Base-by-base conservation (phyloP, 352 stramenopile species). In the Ophiocytium majus region DNA sequence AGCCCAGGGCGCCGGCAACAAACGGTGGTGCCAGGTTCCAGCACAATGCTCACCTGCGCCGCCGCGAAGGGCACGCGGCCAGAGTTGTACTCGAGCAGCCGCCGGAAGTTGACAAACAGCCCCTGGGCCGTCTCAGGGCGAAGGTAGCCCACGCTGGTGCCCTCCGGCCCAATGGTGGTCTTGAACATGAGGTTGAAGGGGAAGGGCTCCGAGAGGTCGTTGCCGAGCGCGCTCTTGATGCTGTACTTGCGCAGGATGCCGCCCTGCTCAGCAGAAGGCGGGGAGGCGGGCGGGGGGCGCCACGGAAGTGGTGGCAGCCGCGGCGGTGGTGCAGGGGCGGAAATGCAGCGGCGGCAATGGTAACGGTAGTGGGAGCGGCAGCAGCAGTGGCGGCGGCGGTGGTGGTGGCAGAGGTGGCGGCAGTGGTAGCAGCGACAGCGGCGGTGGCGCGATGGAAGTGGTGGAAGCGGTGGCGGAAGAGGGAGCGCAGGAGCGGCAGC, bases 31-130 rank as follows among this genome's bases (percentile, higher is more conserved):
- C n/a, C n/a, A n/a, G n/a, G n/a, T n/a, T n/a, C n/a, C n/a, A n/a
- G n/a, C n/a, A n/a, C n/a, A n/a, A n/a, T n/a, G n/a, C n/a, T 31
- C 34, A 88, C 85, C 85, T 88, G 85, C 33, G 85, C 85, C 14
- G 85, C 85, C 1, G 85, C 85, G 76, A 89, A 89, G 63, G 85
- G 85, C 81, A 89, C 83, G 49, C 75, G 98, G 85, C 96, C 94
- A 35, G 95, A 92, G 92, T 99, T 99, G 91, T 97, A 98, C 88
- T 99, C 96, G 75, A 99, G 92, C 84, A 99, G 91, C 28, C 97
- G 94, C 76, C 93, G 93, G 89, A 99, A 99, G 92, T 99, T 99
- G 9, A 99, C 94, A 92, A 99, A 99, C 33, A 99, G 96, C 76
- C 95, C 95, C 64, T 91, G 97, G 1, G 97, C 97, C 19, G 97